Percentiles rank a stretch among this genome's conserved stretches.
Conservation (phyloP, 805 yeast species). For the Metschnikowia vanudenii region DNA sequence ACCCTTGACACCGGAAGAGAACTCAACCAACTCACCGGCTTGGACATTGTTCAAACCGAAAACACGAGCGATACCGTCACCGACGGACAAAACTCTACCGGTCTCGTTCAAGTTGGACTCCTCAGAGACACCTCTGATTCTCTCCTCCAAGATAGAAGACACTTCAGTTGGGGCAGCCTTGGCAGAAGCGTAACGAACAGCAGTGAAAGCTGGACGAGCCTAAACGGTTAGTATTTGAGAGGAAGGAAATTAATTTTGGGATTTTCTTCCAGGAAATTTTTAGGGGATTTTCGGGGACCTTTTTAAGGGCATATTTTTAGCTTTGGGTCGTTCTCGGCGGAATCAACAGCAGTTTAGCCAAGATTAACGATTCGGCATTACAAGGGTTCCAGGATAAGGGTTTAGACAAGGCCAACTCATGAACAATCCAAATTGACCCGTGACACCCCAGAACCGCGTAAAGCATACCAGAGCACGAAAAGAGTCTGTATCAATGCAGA, state of each 20-base stretch:
- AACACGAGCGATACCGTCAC: constrained; percentile 99
- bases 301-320: background rate
- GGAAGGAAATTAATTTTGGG: background rate
- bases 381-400: no score
- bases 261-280: background rate
- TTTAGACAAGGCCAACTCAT: no score
- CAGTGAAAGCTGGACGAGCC: constrained; percentile 73
- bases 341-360: no score
- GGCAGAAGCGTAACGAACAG: constrained; percentile 86
- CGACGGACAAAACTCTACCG: constrained; percentile 98
- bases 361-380: no score
- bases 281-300: background rate
- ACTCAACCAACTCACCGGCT: constrained; percentile 99
- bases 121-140: constrained; percentile 98
- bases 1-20: constrained; percentile 99
- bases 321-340: no score
- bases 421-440: no score
- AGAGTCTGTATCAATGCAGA: no score
- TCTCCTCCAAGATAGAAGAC: constrained; percentile 97
- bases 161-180: constrained; percentile 99
- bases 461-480: no score
- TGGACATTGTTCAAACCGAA: constrained; percentile 99
- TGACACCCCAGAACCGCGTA: no score
- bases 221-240: constrained; percentile 34
- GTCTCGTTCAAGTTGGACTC: constrained; percentile 98